Conservation (phyloP, 2,329 filamentous ascomycete species). For the Aaosphaeria arxii region DNA sequence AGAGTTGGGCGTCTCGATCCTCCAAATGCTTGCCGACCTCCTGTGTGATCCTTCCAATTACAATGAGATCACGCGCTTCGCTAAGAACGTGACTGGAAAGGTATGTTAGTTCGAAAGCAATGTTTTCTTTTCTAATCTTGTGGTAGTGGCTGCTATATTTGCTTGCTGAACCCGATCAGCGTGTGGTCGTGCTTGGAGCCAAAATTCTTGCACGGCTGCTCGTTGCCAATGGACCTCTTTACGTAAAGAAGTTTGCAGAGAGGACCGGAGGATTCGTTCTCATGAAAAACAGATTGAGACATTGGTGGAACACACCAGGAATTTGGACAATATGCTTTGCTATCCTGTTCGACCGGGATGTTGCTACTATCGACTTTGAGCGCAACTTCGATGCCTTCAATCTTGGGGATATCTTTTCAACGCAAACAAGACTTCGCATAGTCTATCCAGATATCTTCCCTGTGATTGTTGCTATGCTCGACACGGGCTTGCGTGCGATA, state of each 20-base stretch:
- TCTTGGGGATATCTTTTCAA: slow-evolving; percentile 68
- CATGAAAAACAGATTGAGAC: slow-evolving; percentile 75
- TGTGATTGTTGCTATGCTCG: slow-evolving; percentile 82
- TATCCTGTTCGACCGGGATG: slow-evolving; percentile 81
- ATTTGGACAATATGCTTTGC: slow-evolving; percentile 88
- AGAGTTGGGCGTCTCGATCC: slow-evolving; percentile 70
- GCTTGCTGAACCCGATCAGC: slow-evolving; percentile 79
- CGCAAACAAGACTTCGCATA: slow-evolving; percentile 56
- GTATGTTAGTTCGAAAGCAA: slow-evolving; percentile 43
- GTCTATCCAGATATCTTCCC: slow-evolving; percentile 74
- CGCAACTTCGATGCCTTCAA: slow-evolving; percentile 71
- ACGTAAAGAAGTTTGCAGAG: slow-evolving; percentile 79
- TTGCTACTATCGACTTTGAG: slow-evolving; percentile 70
- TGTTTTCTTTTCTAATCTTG: neutral
- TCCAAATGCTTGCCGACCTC: slow-evolving; percentile 74
- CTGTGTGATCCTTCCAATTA: slow-evolving; percentile 71
- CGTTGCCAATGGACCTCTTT: slow-evolving; percentile 74
- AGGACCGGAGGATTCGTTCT: slow-evolving; percentile 88
- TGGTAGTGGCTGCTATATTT: slow-evolving; percentile 84
- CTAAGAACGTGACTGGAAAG: slow-evolving; percentile 92
- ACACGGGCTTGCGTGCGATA: slow-evolving; percentile 67
- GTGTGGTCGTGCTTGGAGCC: slow-evolving; percentile 75
- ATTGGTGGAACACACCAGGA: slow-evolving; percentile 83
- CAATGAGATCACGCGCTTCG: slow-evolving; percentile 78
- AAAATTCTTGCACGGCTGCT: slow-evolving; percentile 83